Conservation (phyloP, 2,329 filamentous ascomycete genomes). For the Herpotrichia juniperi region DNA sequence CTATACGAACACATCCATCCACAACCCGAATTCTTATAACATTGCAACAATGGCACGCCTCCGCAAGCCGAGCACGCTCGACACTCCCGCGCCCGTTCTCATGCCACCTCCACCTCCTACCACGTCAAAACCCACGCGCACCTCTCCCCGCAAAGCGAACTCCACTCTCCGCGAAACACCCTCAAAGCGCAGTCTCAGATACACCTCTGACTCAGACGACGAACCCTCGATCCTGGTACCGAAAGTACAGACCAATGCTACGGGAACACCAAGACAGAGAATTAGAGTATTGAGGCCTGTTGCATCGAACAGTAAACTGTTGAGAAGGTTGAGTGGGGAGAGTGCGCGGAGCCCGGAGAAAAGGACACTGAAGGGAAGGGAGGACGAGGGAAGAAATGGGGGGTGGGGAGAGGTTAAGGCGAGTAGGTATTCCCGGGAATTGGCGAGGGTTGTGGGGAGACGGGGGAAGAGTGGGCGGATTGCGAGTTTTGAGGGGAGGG, state of each 20-base stretch:
- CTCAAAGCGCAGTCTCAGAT: conserved; percentile 30
- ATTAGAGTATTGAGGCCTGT: conserved; percentile 34
- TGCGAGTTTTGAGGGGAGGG: conserved; percentile 19
- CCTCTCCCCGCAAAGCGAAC: conserved; percentile 33
- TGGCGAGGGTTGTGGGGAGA: conserved; percentile 35
- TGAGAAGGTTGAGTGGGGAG: conserved; percentile 35
- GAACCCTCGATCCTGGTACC: conserved; percentile 31
- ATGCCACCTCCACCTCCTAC: conserved; percentile 21
- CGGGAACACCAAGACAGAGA: conserved; percentile 37
- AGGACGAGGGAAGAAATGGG: conserved; percentile 15
- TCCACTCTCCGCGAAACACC: conserved; percentile 19
- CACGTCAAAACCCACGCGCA: conserved; percentile 24
- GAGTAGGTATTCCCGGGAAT: conserved; percentile 28
- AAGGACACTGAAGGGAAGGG: conserved; percentile 20
- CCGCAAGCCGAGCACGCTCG: conserved; percentile 36
- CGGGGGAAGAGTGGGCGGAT: conserved; percentile 17
- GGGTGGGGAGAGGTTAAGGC: not conserved
- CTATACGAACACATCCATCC: conserved; percentile 4
- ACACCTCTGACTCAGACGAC: conserved; percentile 25
- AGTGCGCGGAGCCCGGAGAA: conserved; percentile 36
- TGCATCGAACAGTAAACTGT: conserved; percentile 35
- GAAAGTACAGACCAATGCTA: conserved; percentile 21
- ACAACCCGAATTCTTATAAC: conserved; percentile 4
- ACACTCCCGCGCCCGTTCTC: conserved; percentile 22
- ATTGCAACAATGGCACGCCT: conserved; percentile 39